Percentiles rank a stretch among this genome's conserved stretches.
phyloP scores from a whole-genome alignment of 805 yeast genomes.

The Zygoascus biomembranicola region DNA sequence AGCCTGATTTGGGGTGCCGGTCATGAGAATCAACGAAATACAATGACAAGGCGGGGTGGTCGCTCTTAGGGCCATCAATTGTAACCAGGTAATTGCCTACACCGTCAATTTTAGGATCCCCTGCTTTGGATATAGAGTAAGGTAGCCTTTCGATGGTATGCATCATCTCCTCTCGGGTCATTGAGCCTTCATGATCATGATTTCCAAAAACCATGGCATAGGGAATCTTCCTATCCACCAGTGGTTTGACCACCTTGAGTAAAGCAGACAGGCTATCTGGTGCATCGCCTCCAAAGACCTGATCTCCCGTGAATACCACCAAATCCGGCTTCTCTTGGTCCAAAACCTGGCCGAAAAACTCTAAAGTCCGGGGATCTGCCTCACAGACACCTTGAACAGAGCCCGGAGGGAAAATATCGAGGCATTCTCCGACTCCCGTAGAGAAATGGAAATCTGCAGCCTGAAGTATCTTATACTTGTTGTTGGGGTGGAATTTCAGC shows the following conservation, averaged over 20 bases:
- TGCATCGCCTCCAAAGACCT: conserved; percentile 68
- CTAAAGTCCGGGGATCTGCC: conserved; percentile 69
- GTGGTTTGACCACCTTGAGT: conserved; percentile 67
- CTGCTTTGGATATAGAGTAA: conserved; percentile 50
- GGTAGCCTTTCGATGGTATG: conserved; percentile 52
- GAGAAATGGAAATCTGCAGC: conserved; percentile 87
- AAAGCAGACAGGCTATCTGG: conserved; percentile 79
- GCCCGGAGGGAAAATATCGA: conserved; percentile 39
- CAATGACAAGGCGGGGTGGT: conserved; percentile 43
- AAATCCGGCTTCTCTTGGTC: conserved; percentile 76
- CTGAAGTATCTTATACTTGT: conserved; percentile 71
- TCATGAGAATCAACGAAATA: conserved; percentile 83
- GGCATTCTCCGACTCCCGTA: conserved; percentile 74
- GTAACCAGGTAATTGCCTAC: conserved; percentile 69
- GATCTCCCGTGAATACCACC: conserved; percentile 87
- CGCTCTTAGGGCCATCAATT: conserved; percentile 36
- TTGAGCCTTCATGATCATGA: conserved; percentile 84
- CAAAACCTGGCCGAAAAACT: conserved; percentile 53
- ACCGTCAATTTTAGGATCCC: conserved; percentile 67
- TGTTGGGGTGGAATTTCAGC: conserved; percentile 34
- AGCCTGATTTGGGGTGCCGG: conserved; percentile 67
- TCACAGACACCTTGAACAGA: conserved; percentile 41
- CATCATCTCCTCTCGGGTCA: conserved; percentile 55
- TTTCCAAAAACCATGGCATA: conserved; percentile 85
- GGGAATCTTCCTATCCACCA: conserved; percentile 61